These are phyloP conservation scores for Mariannaea elegans DNA, from an alignment of 2,329 filamentous ascomycete genomes.

Conservation along the genomic window DNA sequence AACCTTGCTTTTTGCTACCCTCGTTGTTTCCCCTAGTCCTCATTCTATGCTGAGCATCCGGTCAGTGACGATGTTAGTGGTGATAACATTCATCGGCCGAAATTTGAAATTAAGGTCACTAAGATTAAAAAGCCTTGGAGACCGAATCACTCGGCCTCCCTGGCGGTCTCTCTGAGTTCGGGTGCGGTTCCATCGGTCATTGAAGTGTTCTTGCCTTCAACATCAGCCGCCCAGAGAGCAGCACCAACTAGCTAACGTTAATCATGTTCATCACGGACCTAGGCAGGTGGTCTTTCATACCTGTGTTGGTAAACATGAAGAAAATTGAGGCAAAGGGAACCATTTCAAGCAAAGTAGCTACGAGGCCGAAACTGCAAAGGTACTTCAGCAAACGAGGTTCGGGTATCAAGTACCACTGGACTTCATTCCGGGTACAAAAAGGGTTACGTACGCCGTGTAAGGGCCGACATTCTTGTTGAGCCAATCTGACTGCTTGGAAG, in stretches of 20 bases:
- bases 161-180: constrained; percentile 57
- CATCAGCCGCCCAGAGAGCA: constrained; percentile 91
- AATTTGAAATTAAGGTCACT: too few relatives aligned
- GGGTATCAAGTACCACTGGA: constrained; percentile 11
- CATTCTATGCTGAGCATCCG: background rate
- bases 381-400: constrained; percentile 20
- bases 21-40: background rate
- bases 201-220: constrained; percentile 67
- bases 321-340: constrained; percentile 83
- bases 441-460: constrained; percentile 77
- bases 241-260: constrained; percentile 72
- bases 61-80: too few relatives aligned
- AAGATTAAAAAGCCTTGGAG: background rate
- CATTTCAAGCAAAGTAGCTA: constrained; percentile 84
- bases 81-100: background rate
- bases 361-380: constrained; percentile 71
- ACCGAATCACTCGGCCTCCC: constrained; percentile 53
- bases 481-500: constrained; percentile 71
- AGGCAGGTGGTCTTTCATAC: constrained; percentile 49
- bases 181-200: constrained; percentile 63
- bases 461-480: constrained; percentile 75
- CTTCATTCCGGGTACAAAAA: background rate
- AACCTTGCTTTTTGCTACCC: too few relatives aligned
- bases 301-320: constrained; percentile 89
- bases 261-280: too few relatives aligned